Evolutionary conservation across 2,329 filamentous ascomycete genomes (phyloP), one percentile per base, ranked within the genome.

Genomic region (Fusarium xylarioides): DNA sequence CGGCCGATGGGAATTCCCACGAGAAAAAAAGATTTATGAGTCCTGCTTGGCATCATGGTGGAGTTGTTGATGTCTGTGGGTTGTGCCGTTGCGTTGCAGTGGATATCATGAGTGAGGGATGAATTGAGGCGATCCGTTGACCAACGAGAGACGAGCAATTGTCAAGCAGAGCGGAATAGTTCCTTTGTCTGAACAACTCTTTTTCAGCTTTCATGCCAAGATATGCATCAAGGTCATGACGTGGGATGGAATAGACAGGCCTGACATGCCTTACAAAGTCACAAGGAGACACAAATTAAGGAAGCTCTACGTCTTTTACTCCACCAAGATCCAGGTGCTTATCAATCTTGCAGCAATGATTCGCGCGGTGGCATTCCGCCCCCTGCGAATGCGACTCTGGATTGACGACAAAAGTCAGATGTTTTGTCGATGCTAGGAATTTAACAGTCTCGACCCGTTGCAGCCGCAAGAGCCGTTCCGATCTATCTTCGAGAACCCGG

Each of bases 381-480:
- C 8, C n/a, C 32, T 37, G 37, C 44, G 26, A 42, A 38, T 44
- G 40, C 16, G 16, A 46, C 40, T 46, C 16, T 49, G 40, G 23
- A 37, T 42, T 63, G 54, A 43, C 44, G 43, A 49, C 43, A 37
- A 55, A 42, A 53, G 30, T 60, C 46, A 52, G 26, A 10, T 56
- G 55, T 53, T 42, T 59, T 47, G 37, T 56, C 32, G 32, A 49
- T 32, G 56, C 44, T 30, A 47, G 37, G 18, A n/a, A 38, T 60
- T 30, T 43, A n/a, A n/a, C 28, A 68, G 53, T 40, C 44, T 49
- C 34, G 34, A 19, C 32, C 68, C 68, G 69, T 71, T 69, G 32
- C 35, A 71, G 28, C 69, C 68, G 67, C 42, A 62, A 67, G 53
- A 71, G 28, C 57, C 50, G 73, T 74, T 70, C 76, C 76, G 76